These are phyloP conservation scores for Pilaira anomala DNA, from an alignment of 192 early-diverging fungal genomes.

Conservation along the genomic window DNA sequence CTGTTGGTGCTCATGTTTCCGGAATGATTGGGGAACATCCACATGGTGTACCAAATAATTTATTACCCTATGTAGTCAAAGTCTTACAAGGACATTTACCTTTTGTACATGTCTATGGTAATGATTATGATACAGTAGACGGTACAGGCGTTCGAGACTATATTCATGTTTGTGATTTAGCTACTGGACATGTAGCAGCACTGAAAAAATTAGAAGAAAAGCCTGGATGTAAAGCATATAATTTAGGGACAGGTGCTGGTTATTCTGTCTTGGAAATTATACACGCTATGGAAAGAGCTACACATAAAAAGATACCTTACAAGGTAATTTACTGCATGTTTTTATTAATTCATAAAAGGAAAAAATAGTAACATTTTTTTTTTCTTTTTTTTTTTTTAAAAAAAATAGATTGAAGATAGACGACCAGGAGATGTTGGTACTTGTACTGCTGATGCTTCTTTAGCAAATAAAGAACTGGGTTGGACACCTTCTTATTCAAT, in stretches of 20 bases:
- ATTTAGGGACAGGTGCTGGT: constrained; percentile 89
- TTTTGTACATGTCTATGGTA: constrained; percentile 85
- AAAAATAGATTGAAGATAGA: constrained; percentile 30
- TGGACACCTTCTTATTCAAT: constrained; percentile 47
- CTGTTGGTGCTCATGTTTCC: constrained; percentile 85
- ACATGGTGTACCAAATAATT: constrained; percentile 80
- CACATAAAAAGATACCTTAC: constrained; percentile 77
- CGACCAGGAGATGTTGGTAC: constrained; percentile 52
- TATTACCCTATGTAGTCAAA: constrained; percentile 87
- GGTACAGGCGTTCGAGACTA: constrained; percentile 94
- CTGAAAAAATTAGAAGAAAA: constrained; percentile 68
- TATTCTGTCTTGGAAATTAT: constrained; percentile 93
- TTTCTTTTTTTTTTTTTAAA: background rate
- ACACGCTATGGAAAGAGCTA: constrained; percentile 75
- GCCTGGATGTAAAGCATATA: constrained; percentile 72
- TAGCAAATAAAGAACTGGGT: constrained; percentile 49
- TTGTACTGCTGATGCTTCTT: constrained; percentile 48
- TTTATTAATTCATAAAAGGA: background rate
- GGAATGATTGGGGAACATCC: constrained; percentile 93
- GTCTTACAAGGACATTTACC: constrained; percentile 83
- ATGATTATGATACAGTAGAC: constrained; percentile 89
- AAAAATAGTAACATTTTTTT: background rate
- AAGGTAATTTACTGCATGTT: constrained; percentile 40
- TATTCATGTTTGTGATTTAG: constrained; percentile 93
- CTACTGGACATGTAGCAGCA: constrained; percentile 83